Conservation (phyloP, 352 stramenopile species). For the Globisporangium okanoganense region DNA sequence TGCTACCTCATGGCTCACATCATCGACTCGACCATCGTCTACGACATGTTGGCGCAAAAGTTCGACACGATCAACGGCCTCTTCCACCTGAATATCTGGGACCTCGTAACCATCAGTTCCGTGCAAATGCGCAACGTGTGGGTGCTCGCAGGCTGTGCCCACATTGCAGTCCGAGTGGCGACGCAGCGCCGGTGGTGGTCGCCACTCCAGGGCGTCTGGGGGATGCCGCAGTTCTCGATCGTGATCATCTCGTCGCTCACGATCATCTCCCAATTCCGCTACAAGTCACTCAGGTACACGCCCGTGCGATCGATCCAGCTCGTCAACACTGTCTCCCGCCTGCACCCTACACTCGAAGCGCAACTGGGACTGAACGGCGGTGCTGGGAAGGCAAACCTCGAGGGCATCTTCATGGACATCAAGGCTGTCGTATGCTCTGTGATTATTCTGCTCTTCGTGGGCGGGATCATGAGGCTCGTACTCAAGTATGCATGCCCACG, state of each 20-base stretch:
- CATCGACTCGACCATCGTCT: not conserved
- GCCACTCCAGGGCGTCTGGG: not conserved
- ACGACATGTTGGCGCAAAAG: not conserved
- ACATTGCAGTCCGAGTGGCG: not conserved
- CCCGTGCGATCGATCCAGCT: not conserved
- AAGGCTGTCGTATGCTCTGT: not conserved
- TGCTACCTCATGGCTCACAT: not conserved
- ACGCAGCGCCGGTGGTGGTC: not conserved
- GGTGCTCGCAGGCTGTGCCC: not conserved
- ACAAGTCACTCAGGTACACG: not conserved
- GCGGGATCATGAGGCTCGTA: not conserved
- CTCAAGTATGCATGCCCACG: too few species aligned
- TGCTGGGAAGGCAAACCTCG: not conserved
- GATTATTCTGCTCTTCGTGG: not conserved
- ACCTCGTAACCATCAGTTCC: not conserved
- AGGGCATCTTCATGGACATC: not conserved
- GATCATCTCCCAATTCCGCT: constrained; percentile 12
- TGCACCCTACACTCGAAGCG: not conserved
- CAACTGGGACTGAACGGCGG: not conserved
- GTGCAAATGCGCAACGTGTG: not conserved
- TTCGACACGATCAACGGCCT: not conserved
- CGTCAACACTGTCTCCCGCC: not conserved
- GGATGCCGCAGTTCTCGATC: constrained; percentile 22
- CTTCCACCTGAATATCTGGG: not conserved
- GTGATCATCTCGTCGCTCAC: constrained; percentile 17